These are phyloP conservation scores for Camellia lanceoleosa DNA, from an alignment of 148 eudicot species.

Conservation along the genomic window DNA sequence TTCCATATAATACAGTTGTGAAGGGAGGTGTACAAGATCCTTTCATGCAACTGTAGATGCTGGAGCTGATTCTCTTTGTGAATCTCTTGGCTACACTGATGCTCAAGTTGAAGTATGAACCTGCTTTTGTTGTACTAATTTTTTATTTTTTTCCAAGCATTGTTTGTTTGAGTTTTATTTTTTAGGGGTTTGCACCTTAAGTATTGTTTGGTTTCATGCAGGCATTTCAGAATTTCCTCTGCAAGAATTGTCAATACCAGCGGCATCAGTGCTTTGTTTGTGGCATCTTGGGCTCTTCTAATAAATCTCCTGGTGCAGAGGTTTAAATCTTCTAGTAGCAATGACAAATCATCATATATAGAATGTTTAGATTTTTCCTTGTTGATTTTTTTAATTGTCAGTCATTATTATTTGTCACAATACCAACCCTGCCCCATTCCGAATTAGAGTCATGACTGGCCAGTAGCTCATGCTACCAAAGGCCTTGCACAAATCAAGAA, in stretches of 20 bases:
- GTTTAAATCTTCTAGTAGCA: constrained; percentile 23
- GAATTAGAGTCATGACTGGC: no score
- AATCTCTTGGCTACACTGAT: constrained; percentile 53
- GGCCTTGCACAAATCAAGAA: no score
- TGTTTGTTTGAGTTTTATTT: background rate
- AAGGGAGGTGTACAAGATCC: constrained; percentile 79
- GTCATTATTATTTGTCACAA: background rate
- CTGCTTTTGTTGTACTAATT: constrained; percentile 2
- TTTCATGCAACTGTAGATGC: constrained; percentile 62
- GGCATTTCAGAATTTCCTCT: constrained; percentile 58
- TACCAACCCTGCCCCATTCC: no score
- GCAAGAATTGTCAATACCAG: constrained; percentile 68
- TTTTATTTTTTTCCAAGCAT: background rate
- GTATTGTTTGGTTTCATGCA: constrained; percentile 31
- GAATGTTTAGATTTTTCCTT: background rate
- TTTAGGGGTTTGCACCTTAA: background rate
- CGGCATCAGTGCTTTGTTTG: constrained; percentile 80
- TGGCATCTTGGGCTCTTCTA: constrained; percentile 68
- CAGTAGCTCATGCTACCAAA: no score
- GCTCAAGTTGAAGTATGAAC: constrained; percentile 53
- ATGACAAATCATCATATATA: background rate
- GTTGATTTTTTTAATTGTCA: background rate
- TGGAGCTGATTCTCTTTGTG: constrained; percentile 51
- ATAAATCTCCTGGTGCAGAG: constrained; percentile 54
- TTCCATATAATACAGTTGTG: constrained; percentile 45